Percentiles rank a stretch among this genome's conserved stretches.
Conservation (phyloP, 495 filamentous ascomycete genomes). For the Daldinia concentrica region DNA sequence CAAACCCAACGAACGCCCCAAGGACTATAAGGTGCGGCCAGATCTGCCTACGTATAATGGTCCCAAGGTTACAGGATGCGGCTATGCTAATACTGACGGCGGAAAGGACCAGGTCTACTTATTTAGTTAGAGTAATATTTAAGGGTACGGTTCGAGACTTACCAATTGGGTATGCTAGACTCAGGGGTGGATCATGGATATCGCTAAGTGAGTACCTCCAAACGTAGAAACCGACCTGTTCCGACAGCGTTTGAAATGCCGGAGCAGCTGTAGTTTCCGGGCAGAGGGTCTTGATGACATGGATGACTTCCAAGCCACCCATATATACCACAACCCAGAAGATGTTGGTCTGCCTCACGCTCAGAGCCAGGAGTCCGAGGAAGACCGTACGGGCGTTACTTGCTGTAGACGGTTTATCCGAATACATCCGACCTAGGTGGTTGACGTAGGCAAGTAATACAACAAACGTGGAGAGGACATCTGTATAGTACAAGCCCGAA, state of each 20-base stretch:
- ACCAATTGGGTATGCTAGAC: constrained; percentile 67
- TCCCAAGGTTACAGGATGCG: constrained; percentile 60
- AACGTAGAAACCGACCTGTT: constrained; percentile 44
- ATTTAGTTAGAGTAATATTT: constrained; percentile 5
- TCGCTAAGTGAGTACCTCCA: constrained; percentile 59
- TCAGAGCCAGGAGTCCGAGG: constrained; percentile 68
- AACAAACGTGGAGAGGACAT: constrained; percentile 74
- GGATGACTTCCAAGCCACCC: constrained; percentile 74
- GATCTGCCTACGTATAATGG: constrained; percentile 59
- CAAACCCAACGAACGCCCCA: constrained; percentile 73
- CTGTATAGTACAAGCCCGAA: constrained; percentile 92
- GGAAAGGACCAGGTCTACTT: constrained; percentile 56
- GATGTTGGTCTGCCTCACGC: constrained; percentile 93
- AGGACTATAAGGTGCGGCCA: constrained; percentile 76
- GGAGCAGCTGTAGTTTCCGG: constrained; percentile 41
- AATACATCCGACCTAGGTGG: constrained; percentile 58
- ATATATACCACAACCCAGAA: constrained; percentile 93
- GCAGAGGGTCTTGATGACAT: constrained; percentile 53
- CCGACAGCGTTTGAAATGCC: constrained; percentile 29
- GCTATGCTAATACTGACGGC: constrained; percentile 68
- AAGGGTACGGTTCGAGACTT: constrained; percentile 5
- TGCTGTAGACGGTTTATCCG: constrained; percentile 34
- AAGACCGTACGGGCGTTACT: constrained; percentile 59
- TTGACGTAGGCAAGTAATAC: constrained; percentile 74
- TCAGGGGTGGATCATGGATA: constrained; percentile 72